These are phyloP conservation scores for Zea luxurians DNA, from an alignment of 176 grass and related monocot genomes.

Conservation along the genomic window DNA sequence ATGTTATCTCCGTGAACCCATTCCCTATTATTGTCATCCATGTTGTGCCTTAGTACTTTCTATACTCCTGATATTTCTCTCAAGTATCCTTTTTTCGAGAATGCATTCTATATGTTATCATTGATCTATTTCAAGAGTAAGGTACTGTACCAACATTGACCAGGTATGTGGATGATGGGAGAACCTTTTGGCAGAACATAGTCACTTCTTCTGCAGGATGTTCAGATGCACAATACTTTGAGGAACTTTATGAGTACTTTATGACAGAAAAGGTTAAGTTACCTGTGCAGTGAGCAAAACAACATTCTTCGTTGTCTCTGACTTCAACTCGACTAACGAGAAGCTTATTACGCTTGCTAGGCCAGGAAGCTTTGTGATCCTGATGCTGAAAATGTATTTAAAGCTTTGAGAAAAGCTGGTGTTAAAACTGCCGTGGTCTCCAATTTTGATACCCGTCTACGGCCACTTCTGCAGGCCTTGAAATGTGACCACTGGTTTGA, in stretches of 20 bases:
- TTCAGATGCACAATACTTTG: constrained; percentile 73
- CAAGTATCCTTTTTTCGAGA: neutral
- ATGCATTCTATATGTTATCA: neutral
- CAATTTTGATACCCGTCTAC: constrained; percentile 78
- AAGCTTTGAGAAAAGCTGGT: constrained; percentile 65
- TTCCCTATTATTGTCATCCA: constrained; percentile 3
- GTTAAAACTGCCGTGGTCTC: constrained; percentile 76
- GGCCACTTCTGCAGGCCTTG: constrained; percentile 62
- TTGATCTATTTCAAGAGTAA: constrained; percentile 8
- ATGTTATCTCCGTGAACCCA: neutral
- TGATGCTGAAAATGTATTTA: constrained; percentile 72
- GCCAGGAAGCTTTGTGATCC: constrained; percentile 78
- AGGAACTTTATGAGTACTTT: constrained; percentile 85
- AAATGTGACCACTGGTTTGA: constrained; percentile 92
- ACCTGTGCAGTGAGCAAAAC: neutral
- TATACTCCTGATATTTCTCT: constrained; percentile 3
- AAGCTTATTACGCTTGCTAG: constrained; percentile 47
- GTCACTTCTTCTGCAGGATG: constrained; percentile 80
- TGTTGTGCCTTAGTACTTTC: neutral
- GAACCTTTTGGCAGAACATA: constrained; percentile 75
- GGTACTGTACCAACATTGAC: constrained; percentile 6
- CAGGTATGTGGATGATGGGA: constrained; percentile 88
- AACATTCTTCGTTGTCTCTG: neutral
- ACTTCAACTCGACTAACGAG: constrained; percentile 14
- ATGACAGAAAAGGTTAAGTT: constrained; percentile 68